Evolutionary conservation across 1,139 yeast genomes (phyloP).

Genomic region (Candida sanyaensis): DNA sequence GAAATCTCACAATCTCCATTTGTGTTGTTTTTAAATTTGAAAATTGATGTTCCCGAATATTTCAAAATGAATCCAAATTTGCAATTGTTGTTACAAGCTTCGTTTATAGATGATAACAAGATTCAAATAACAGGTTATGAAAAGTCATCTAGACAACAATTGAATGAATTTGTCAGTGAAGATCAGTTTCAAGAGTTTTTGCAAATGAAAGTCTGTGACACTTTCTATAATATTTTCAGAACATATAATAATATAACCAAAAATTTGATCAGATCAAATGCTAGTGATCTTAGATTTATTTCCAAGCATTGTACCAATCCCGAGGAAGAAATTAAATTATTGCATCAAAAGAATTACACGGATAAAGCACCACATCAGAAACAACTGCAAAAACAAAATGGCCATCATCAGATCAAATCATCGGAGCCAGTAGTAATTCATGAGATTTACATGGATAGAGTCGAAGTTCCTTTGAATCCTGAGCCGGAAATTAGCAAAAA

Average conservation of each 20-base stretch:
- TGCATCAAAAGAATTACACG: constrained; percentile 4
- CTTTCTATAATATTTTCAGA: constrained; percentile 23
- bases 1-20: constrained; percentile 67
- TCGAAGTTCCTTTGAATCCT: background rate
- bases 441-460: constrained; percentile 3
- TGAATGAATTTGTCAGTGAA: constrained; percentile 26
- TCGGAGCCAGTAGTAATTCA: constrained; percentile 11
- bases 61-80: constrained; percentile 27
- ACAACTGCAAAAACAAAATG: too few relatives aligned
- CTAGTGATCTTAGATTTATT: constrained; percentile 25
- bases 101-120: constrained; percentile 28
- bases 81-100: constrained; percentile 29
- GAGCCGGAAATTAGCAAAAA: background rate
- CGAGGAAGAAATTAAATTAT: constrained; percentile 6
- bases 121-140: constrained; percentile 32
- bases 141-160: constrained; percentile 22
- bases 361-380: background rate
- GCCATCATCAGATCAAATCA: background rate
- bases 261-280: constrained; percentile 22
- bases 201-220: constrained; percentile 22
- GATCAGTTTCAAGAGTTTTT: constrained; percentile 24
- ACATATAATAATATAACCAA: constrained; percentile 25
- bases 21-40: constrained; percentile 62
- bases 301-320: constrained; percentile 14
- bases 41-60: constrained; percentile 23